Evolutionary conservation across 1,284 basidiomycete species (phyloP).

Genomic region (Rhodotorula sp.): DNA sequence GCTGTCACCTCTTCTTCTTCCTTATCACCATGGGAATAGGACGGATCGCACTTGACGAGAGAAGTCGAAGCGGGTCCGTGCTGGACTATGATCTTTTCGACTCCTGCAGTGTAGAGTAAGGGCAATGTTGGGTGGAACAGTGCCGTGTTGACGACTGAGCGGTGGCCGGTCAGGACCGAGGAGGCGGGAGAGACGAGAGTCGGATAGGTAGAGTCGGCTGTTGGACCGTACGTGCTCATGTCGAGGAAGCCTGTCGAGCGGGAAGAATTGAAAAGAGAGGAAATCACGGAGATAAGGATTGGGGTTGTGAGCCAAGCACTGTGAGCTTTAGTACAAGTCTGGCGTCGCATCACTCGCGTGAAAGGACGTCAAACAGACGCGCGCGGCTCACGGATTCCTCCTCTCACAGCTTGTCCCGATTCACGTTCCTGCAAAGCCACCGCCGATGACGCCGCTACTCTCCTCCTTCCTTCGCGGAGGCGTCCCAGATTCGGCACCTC

Average conservation of each 20-base stretch:
- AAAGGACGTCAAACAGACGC: constrained; percentile 46
- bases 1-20: no score
- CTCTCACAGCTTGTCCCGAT: constrained; percentile 50
- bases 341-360: no score
- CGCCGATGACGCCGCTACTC: constrained; percentile 43
- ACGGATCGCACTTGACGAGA: neutral
- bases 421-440: constrained; percentile 41
- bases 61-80: constrained; percentile 55
- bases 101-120: constrained; percentile 64
- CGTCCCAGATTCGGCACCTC: constrained; percentile 58
- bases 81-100: constrained; percentile 66
- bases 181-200: constrained; percentile 3
- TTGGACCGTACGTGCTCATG: neutral
- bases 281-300: no score
- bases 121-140: constrained; percentile 68
- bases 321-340: no score
- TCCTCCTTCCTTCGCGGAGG: constrained; percentile 53
- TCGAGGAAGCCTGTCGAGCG: neutral
- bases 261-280: neutral
- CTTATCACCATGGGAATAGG: neutral
- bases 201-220: no score
- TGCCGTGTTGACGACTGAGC: constrained; percentile 69
- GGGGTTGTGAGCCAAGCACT: no score
- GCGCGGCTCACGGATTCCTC: constrained; percentile 46
- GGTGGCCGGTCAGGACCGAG: constrained; percentile 56